A percentile compares a stretch with the other conserved stretches of the same genome.
Evolutionary conservation across 331 rosid genomes (phyloP).

Genomic region (Quercus phellos): DNA sequence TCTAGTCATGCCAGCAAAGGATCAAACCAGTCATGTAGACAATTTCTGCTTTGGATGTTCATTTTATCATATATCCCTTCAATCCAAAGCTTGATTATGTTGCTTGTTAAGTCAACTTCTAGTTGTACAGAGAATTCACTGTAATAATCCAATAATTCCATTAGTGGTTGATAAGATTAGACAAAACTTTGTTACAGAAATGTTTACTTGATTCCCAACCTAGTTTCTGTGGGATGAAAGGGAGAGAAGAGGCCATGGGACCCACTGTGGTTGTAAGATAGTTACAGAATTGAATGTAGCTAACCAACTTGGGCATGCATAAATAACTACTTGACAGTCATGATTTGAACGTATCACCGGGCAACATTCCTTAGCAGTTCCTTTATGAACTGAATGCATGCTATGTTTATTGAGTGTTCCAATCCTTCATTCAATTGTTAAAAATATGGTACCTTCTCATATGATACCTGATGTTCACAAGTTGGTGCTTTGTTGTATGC

Average conservation of each 20-base stretch:
- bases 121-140: not conserved
- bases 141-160: not conserved
- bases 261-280: conserved; percentile 39
- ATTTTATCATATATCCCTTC: too few species aligned
- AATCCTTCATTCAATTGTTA: not conserved
- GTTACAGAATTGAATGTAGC: conserved; percentile 42
- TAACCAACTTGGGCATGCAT: conserved; percentile 30
- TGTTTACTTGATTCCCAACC: conserved; percentile 18
- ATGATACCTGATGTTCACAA: not conserved
- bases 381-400: not conserved
- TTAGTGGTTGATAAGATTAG: conserved; percentile 7
- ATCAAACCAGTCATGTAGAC: too few species aligned
- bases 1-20: not conserved
- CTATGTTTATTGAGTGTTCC: not conserved
- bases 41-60: too few species aligned
- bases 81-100: too few species aligned
- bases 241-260: conserved; percentile 37
- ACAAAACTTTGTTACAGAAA: conserved; percentile 7
- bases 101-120: too few species aligned
- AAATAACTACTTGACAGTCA: not conserved
- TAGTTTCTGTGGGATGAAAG: conserved; percentile 23
- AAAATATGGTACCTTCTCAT: too few species aligned
- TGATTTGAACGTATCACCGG: conserved; percentile 4
- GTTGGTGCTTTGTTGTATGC: not conserved
- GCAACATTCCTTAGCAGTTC: conserved; percentile 1